Evolutionary conservation across 2,329 filamentous ascomycete genomes (phyloP), one percentile per base, ranked within the genome.

Genomic region (Talaromyces albobiverticillius): DNA sequence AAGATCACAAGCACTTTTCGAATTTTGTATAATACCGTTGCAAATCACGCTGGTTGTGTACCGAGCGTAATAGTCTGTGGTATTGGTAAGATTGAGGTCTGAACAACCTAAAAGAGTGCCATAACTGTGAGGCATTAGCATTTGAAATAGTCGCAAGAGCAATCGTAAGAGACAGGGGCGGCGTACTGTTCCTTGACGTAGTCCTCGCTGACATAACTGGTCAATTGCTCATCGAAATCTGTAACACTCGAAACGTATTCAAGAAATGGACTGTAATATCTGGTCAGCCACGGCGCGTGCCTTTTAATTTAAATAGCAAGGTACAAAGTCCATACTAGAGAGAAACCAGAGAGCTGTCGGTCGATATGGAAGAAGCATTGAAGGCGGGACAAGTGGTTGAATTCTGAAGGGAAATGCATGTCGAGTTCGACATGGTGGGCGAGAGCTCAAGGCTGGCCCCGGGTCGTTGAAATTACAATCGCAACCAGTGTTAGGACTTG

Each of bases 41-140:
- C 94, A 99, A 60, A 99, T 82, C 59, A 95, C 87, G 57, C 89
- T 94, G 45, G 85, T 94, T 4, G 93, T 95, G 74, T 93, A 99
- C 63, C 94, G 87, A 46, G 94, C 93, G 73, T 99, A 99, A 65
- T 92, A 83, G 64, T 88, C 82, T 61, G 84, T 87, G 3, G 90
- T 87, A 68, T 95, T 89, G 53, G 83, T 84, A 54, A 92, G 81
- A 65, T 94, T 84, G 64, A 96, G 79, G 58, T 82, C 82, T 46
- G 82, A 79, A 70, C 94, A 99, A 53, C 93, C 93, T 60, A 99
- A 82, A 46, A 90, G 78, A 51, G 82, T 79, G 69, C 89, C 81
- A 73, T 93, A 99, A 77, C 93, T 97, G 65, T 51, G 58, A 58
- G 62, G 53, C 23, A 60, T 67, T 76, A 73, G 54, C 48, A 36